Base-by-base conservation (phyloP, 2,329 filamentous ascomycete genomes). In the Colletotrichum navitas region DNA sequence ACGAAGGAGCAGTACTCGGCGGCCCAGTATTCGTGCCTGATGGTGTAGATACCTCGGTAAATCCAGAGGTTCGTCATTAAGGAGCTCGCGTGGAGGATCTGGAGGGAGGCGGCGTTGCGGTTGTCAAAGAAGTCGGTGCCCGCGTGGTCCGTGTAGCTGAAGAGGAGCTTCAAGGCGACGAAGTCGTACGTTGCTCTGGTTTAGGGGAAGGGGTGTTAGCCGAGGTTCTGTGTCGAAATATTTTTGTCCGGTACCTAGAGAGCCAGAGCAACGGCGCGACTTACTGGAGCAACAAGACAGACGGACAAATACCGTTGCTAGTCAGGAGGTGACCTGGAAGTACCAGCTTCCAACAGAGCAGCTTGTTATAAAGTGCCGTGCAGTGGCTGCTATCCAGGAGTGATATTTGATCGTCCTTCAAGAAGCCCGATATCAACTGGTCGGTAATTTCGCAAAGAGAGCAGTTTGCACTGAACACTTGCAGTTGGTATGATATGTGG, bases 81-180 rank as follows among this genome's bases (percentile, higher is more conserved):
- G 26, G 73, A 66, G 62, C 62, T 66, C 32, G 70, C 69, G 45
- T 76, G 74, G 10, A 84, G 85, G 18, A 82, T 80, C 7, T 84
- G 80, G 11, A 85, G 77, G 49, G 86, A 85, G 10, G 81, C 76
- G 29, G 82, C 82, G 73, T 84, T 83, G 58, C 86, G 83, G 32
- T 77, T 78, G 5, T 79, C 78, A 32, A 73, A 78, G 58, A 74
- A 3, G 3, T 43, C 47, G 26, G 24, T 41, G n/a, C 56, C 26
- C 16, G 45, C n/a, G 14, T 43, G 43, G 18, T 24, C 56, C 3
- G 47, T 51, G 49, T 67, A 71, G 63, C 29, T 43, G 21, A 11
- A 39, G 1, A 71, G 63, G 11, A 71, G 41, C 43, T 67, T 67
- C 12, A 71, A n/a, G 34, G 55, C 55, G 10, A 62, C 49, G 5